These are phyloP conservation scores for Sistotremastrum niveocremeum DNA, from an alignment of 768 basidiomycete species.

Conservation along the genomic window DNA sequence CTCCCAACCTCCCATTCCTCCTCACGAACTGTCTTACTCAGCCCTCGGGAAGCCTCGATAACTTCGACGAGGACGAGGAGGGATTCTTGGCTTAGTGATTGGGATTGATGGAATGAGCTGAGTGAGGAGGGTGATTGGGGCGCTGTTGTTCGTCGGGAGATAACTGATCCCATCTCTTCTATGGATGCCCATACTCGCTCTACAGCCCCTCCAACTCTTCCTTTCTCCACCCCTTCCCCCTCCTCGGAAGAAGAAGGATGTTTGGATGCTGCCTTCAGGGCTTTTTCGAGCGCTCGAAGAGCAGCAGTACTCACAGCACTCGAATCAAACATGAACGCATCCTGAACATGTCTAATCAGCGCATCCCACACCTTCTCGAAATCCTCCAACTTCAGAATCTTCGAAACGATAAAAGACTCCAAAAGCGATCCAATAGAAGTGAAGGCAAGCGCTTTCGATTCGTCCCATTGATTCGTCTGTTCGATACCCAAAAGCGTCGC, in stretches of 20 bases:
- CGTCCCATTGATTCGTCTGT: conserved; percentile 56
- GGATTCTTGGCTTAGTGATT: conserved; percentile 73
- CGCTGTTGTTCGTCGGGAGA: conserved; percentile 20
- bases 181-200: conserved; percentile 61
- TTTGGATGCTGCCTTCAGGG: conserved; percentile 42
- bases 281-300: conserved; percentile 70
- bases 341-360: conserved; percentile 60
- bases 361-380: conserved; percentile 63
- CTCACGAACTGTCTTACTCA: no score
- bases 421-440: conserved; percentile 77
- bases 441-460: conserved; percentile 76
- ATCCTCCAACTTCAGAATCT: conserved; percentile 58
- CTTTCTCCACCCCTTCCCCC: conserved; percentile 28
- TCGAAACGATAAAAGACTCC: conserved; percentile 59
- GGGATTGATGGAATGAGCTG: conserved; percentile 13
- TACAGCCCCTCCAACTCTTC: conserved; percentile 31
- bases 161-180: conserved; percentile 45
- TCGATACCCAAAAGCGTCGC: conserved; percentile 6
- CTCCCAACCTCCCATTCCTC: conserved; percentile 60
- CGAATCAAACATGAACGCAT: conserved; percentile 54
- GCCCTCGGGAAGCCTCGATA: conserved; percentile 42
- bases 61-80: conserved; percentile 70
- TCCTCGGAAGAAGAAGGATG: conserved; percentile 15
- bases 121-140: conserved; percentile 2
- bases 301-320: conserved; percentile 65